Percentiles rank a stretch among this genome's conserved stretches.
Evolutionary conservation across 1,284 basidiomycete species (phyloP).

Genomic region (Ganoderma sinense): DNA sequence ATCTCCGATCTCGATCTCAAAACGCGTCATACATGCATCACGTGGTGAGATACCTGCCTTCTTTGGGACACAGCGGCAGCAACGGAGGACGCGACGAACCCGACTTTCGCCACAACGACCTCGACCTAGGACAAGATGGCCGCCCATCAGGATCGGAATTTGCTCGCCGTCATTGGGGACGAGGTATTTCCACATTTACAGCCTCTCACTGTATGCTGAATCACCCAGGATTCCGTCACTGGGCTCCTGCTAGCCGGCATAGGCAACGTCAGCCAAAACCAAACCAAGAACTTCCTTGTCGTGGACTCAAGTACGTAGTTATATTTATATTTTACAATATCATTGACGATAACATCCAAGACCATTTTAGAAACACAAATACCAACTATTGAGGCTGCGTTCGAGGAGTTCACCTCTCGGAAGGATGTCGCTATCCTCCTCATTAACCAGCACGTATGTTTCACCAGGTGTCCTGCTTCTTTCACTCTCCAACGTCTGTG

Average conservation of each 20-base stretch:
- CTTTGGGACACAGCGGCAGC: conserved; percentile 12
- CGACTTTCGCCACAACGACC: conserved; percentile 11
- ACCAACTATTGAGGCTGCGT: conserved; percentile 87
- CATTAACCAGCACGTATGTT: conserved; percentile 93
- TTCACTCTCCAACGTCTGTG: not conserved
- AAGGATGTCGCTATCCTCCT: conserved; percentile 95
- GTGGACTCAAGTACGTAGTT: conserved; percentile 83
- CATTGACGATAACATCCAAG: not conserved
- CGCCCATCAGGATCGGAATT: conserved; percentile 79
- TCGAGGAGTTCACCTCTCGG: conserved; percentile 92
- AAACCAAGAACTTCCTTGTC: conserved; percentile 96
- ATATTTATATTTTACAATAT: too few species aligned
- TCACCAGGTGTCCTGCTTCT: conserved; percentile 6
- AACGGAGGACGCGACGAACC: conserved; percentile 11
- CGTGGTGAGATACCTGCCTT: conserved; percentile 27
- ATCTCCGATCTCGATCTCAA: conserved; percentile 18
- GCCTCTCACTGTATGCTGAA: conserved; percentile 8
- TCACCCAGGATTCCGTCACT: conserved; percentile 88
- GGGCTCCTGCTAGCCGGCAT: conserved; percentile 92
- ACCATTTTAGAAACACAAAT: conserved; percentile 82
- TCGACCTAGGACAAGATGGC: conserved; percentile 37
- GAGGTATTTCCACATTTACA: conserved; percentile 62
- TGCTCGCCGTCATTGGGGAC: conserved; percentile 95
- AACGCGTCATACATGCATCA: conserved; percentile 26
- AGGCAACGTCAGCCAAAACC: conserved; percentile 86